Conservation (phyloP, 2,329 filamentous ascomycete species). For the Graphilbum sp. region DNA sequence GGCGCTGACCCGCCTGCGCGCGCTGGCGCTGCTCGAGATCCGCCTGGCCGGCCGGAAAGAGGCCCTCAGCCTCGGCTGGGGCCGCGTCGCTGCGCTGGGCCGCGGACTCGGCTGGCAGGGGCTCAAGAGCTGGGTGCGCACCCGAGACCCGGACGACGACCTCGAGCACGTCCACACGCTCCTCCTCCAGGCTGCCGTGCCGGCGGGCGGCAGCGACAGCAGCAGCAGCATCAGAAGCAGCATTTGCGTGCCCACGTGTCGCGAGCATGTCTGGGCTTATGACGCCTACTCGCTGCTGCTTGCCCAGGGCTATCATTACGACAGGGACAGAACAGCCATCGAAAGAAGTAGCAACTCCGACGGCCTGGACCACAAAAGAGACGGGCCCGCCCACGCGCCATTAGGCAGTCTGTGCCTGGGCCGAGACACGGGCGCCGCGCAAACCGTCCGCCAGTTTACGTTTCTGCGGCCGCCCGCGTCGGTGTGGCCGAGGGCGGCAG, state of each 20-base stretch:
- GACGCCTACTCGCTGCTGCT: conserved; percentile 3
- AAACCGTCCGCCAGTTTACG: background rate
- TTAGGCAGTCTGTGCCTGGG: background rate
- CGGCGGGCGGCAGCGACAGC: no score
- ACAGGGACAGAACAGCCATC: background rate
- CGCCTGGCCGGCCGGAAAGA: background rate
- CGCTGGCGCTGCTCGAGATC: conserved; percentile 23
- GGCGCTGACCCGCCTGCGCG: conserved; percentile 25
- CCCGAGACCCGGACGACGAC: no score
- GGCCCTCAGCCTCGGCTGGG: background rate
- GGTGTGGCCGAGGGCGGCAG: background rate
- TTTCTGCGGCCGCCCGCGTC: background rate
- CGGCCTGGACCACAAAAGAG: no score
- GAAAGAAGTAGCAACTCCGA: no score
- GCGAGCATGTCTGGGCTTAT: background rate
- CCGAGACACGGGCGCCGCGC: no score
- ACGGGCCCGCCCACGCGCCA: background rate
- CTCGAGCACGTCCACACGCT: background rate
- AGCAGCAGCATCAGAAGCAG: no score
- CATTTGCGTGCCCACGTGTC: no score
- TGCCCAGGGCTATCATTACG: background rate
- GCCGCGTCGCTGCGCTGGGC: background rate
- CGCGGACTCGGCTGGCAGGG: background rate
- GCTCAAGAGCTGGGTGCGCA: background rate
- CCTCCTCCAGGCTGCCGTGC: no score